Base-by-base conservation (phyloP, 2,329 filamentous ascomycete species). In the Cordyceps pruinosa region DNA sequence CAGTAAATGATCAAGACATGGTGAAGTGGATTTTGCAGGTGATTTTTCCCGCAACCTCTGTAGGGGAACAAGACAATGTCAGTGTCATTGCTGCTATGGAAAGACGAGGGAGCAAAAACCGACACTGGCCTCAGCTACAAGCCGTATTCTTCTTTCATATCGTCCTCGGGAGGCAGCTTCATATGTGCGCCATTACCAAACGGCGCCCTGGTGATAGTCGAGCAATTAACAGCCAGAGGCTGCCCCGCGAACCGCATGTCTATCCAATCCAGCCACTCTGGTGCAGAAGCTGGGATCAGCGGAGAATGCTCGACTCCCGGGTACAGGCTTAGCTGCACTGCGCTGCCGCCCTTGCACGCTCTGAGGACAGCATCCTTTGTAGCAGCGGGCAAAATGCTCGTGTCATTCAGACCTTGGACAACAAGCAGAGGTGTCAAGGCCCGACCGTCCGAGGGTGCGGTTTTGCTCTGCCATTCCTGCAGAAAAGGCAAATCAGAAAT, bases 381-480 rank as follows among this genome's bases (percentile, higher is more conserved):
- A 21, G 54, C 55, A 5, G 1, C 21, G 1, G 54, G 42, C 42
- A 54, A 23, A 12, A 60, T 51, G n/a, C 54, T 48, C 9, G 28
- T 55, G 39, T 60, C 58, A 13, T 50, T 50, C 4, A 51, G 30
- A 12, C 58, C 55, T n/a, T 60, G 55, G 9, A 60, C 30, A 6
- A 60, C 58, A 5, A 60, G 44, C 12, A 44, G 44, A 2, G 55
- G 55, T 6, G 26, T 23, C 2, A 17, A 45, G 15, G 34, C 49
- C 7, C 21, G n/a, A 1, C 35, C 35, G 10, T 39, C 34, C 1
- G 48, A 51, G 12, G 60, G 54, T 5, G 57, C 32, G 8, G 56
- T 21, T 32, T 41, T 37, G 19, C 41, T 34, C 50, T 62, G 57
- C 60, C 60, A 62, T n/a, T 32, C n/a, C n/a, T 26, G 19, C 13